These are phyloP conservation scores for Eimeria brunetti DNA, from an alignment of 169 alveolate species.

Conservation along the genomic window DNA sequence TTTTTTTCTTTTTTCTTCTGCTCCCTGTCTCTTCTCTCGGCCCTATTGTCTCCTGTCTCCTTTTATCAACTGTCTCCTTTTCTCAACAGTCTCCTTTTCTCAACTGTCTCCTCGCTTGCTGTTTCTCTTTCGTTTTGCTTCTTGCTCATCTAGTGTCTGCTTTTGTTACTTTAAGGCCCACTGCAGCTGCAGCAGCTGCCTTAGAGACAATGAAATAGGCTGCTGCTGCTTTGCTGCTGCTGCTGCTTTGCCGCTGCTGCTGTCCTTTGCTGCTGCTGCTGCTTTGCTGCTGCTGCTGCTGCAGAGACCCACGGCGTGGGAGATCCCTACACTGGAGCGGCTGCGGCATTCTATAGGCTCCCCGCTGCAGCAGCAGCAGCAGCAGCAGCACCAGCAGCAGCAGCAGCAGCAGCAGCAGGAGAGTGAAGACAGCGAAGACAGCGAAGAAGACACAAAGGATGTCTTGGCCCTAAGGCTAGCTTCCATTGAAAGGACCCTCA, in stretches of 20 bases:
- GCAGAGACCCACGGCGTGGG: slow-evolving; percentile 45
- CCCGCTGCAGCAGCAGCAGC: not conserved
- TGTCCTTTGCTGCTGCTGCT: not conserved
- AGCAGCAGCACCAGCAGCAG: not conserved
- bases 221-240: not conserved
- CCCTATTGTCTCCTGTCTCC: no score
- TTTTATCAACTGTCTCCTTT: no score
- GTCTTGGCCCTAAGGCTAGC: not conserved
- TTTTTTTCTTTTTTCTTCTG: no score
- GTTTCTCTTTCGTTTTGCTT: no score
- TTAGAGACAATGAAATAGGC: no score
- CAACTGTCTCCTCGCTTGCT: no score
- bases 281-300: not conserved
- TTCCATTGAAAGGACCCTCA: not conserved
- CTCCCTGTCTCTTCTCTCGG: not conserved
- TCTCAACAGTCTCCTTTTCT: no score
- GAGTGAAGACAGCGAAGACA: not conserved
- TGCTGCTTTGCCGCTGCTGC: no score
- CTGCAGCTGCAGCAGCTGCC: no score
- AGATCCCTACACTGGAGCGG: not conserved
- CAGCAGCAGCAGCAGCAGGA: not conserved
- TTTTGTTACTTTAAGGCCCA: no score
- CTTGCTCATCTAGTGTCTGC: no score
- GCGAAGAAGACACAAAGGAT: not conserved
- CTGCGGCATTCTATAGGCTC: slow-evolving; percentile 3